Evolutionary conservation across 371 early-diverging fungal species (phyloP).

Genomic region (Phascolomyces articulosus): DNA sequence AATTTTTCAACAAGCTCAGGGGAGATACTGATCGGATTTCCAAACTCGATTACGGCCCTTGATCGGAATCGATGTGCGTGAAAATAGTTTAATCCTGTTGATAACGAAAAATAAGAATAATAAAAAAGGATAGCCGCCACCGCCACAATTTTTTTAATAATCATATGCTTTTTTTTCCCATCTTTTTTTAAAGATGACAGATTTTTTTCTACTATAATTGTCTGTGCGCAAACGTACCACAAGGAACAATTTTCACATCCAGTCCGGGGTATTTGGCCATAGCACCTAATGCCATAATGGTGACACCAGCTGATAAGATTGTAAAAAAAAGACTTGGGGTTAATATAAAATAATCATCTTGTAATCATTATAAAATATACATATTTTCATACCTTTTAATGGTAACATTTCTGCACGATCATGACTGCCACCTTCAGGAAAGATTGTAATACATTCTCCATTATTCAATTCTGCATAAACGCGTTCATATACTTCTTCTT

Average conservation of each 20-base stretch:
- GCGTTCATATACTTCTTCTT: constrained; percentile 78
- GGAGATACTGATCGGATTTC: constrained; percentile 84
- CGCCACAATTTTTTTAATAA: not conserved
- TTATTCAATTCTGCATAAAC: constrained; percentile 81
- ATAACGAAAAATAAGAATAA: no score
- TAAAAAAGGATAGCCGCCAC: not conserved
- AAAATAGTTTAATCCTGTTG: constrained; percentile 91
- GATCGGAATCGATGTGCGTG: constrained; percentile 96
- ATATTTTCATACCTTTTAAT: constrained; percentile 70
- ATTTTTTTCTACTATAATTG: not conserved
- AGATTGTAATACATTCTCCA: constrained; percentile 93
- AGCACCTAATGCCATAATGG: constrained; percentile 95
- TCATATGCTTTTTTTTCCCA: constrained; percentile 5
- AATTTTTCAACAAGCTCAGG: constrained; percentile 83
- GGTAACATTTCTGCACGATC: constrained; percentile 95
- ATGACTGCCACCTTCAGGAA: constrained; percentile 98
- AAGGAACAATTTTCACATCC: constrained; percentile 93
- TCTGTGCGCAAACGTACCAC: constrained; percentile 44
- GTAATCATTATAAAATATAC: no score
- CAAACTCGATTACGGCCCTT: constrained; percentile 96
- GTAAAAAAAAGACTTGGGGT: no score
- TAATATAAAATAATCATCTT: no score
- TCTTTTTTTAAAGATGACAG: not conserved
- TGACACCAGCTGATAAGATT: constrained; percentile 67
- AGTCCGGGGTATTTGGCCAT: constrained; percentile 86